A percentile compares a stretch with the other conserved stretches of the same genome.
Conservation (phyloP, 495 filamentous ascomycete genomes). For the Aspergillus nanangensis region DNA sequence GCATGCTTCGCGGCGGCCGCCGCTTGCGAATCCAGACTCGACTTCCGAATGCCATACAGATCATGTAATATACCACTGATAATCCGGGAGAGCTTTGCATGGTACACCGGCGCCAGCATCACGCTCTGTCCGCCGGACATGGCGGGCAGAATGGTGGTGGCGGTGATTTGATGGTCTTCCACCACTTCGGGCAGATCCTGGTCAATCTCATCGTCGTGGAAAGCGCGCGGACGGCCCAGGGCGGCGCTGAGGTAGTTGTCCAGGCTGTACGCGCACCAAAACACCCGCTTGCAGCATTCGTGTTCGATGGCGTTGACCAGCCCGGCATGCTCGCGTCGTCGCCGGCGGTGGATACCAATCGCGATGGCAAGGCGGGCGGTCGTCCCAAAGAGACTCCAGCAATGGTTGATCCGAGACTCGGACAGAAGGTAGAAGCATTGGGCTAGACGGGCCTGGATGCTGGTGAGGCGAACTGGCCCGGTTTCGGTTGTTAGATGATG, state of each 20-base stretch:
- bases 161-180: conserved; percentile 33
- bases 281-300: conserved; percentile 36
- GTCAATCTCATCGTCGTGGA: conserved; percentile 42
- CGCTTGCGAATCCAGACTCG: conserved; percentile 5
- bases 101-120: conserved; percentile 39
- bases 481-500: conserved; percentile 24
- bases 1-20: conserved; percentile 11
- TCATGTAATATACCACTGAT: conserved; percentile 22
- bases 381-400: conserved; percentile 37
- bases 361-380: conserved; percentile 30
- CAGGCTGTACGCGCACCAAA: conserved; percentile 45
- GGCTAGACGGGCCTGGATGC: conserved; percentile 28
- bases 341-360: conserved; percentile 25
- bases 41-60: conserved; percentile 15
- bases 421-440: conserved; percentile 32
- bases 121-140: conserved; percentile 25
- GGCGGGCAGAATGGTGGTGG: conserved; percentile 13
- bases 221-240: conserved; percentile 37
- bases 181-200: conserved; percentile 39
- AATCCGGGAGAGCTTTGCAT: conserved; percentile 25
- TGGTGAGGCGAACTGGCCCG: conserved; percentile 24
- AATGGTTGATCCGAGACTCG: conserved; percentile 31
- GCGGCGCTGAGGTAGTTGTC: conserved; percentile 45
- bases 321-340: conserved; percentile 11
- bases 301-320: conserved; percentile 16